Conservation (phyloP, 192 early-diverging fungal species). For the Endogone sp. region DNA sequence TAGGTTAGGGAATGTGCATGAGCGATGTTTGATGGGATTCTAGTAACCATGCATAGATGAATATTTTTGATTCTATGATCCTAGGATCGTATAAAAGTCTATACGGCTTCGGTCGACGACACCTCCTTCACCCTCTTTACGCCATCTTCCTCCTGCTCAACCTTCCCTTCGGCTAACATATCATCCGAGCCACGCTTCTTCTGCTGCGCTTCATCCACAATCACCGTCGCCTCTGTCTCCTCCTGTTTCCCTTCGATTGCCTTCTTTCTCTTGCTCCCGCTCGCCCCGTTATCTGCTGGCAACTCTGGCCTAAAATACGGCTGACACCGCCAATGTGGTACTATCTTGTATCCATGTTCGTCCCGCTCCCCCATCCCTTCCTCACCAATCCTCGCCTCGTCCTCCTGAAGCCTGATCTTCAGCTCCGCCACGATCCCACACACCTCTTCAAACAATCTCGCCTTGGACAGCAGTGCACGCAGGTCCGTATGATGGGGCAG, state of each 20-base stretch:
- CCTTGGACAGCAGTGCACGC: slow-evolving; percentile 64
- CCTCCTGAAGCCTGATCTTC: slow-evolving; percentile 45
- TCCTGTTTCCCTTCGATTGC: slow-evolving; percentile 6
- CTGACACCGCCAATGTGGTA: slow-evolving; percentile 55
- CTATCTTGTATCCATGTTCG: slow-evolving; percentile 30
- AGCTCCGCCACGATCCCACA: slow-evolving; percentile 50
- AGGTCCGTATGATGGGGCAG: slow-evolving; percentile 78
- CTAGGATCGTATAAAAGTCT: too few species aligned
- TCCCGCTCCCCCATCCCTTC: slow-evolving; percentile 27
- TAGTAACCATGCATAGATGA: too few species aligned
- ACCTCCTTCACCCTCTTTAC: background rate
- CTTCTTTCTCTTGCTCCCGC: slow-evolving; percentile 10
- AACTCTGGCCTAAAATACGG: slow-evolving; percentile 49
- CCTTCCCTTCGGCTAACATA: background rate
- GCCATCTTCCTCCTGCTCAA: background rate
- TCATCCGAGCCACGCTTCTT: background rate
- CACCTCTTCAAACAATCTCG: slow-evolving; percentile 56
- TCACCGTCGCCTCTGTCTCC: background rate
- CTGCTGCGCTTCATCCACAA: background rate
- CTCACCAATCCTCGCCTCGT: slow-evolving; percentile 18
- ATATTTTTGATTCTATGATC: too few species aligned
- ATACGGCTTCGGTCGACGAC: background rate
- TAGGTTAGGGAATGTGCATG: too few species aligned
- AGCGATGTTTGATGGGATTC: too few species aligned
- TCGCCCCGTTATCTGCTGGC: slow-evolving; percentile 17